Evolutionary conservation across 2,329 filamentous ascomycete genomes (phyloP), one percentile per base, ranked within the genome.

Genomic region (Neopestalotiopsis sp.): DNA sequence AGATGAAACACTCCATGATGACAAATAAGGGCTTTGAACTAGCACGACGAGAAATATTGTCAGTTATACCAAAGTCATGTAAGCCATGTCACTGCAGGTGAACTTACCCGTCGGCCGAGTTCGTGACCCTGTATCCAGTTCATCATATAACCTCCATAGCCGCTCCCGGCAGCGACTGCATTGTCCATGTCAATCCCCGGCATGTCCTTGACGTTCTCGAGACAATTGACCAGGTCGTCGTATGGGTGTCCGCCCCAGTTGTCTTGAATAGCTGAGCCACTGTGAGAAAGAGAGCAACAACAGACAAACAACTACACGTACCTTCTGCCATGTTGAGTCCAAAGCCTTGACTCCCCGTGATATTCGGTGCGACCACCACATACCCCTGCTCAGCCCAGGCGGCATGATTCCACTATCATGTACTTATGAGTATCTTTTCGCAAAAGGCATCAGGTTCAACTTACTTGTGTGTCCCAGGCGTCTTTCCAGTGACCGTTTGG

Each of bases 331-430:
- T 80, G 0, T 79, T 78, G 9, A 76, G 80, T 1, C 88, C 89
- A 69, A 88, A 91, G 0, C 88, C 86, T 2, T 82, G 83, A 68
- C 86, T 89, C 24, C 88, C 89, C 0, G 86, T 86, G 2, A 88
- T 84, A 71, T 90, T 90, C 3, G 89, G 89, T 5, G 84, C 80
- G n/a, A 90, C 79, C 1, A 89, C 84, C 10, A 90, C 79, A 69
- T 90, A 90, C 9, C 88, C 89, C 74, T 90, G 86, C 72, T 89
- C 86, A 4, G 88, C 88, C 79, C 87, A 90, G 3, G 87, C 78
- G 1, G 84, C 84, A 0, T 83, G 80, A 70, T 90, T 89, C 84
- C 84, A 87, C 71, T 87, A 77, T 3, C 4, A 52, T 13, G 3
- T 13, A 49, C 0, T 7, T 49, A 49, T 24, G 14, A 34, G 56